phyloP scores from a whole-genome alignment of 768 basidiomycete species.

The Tricholoma matsutake region DNA sequence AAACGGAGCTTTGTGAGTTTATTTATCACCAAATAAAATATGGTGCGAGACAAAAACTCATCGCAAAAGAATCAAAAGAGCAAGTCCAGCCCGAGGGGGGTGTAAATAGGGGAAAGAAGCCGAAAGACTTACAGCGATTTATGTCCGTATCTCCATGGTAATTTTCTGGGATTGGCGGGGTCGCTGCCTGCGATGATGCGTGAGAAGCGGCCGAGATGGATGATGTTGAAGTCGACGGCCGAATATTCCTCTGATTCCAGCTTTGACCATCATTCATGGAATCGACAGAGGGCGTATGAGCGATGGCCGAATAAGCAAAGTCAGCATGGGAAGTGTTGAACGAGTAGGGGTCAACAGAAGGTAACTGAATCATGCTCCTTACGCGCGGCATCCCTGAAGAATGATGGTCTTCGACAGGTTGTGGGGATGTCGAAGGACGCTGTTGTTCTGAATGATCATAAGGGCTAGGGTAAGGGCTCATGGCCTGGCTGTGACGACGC shows the following conservation, averaged over 20 bases:
- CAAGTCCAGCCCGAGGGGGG: background rate
- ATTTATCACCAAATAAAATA: conserved; percentile 19
- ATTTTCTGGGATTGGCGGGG: conserved; percentile 69
- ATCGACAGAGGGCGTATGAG: conserved; percentile 40
- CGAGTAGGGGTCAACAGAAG: conserved; percentile 65
- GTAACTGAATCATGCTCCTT: conserved; percentile 81
- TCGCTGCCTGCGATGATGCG: conserved; percentile 78
- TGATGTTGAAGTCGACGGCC: conserved; percentile 77
- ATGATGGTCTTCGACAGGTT: conserved; percentile 56
- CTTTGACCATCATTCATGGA: conserved; percentile 44
- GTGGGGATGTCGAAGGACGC: conserved; percentile 70
- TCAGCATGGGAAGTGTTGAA: conserved; percentile 70
- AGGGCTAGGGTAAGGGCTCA: conserved; percentile 84
- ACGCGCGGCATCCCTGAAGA: conserved; percentile 59
- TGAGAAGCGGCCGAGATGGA: conserved; percentile 75
- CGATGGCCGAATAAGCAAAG: conserved; percentile 75
- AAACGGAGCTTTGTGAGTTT: conserved; percentile 33
- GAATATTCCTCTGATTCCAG: conserved; percentile 51
- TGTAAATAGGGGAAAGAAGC: background rate
- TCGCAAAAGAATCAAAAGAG: background rate
- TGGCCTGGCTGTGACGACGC: conserved; percentile 81
- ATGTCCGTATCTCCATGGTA: conserved; percentile 72
- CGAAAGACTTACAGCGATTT: conserved; percentile 70
- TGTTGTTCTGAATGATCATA: conserved; percentile 67
- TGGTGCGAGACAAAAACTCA: background rate